Evolutionary conservation across 106 monocot species (phyloP).

Genomic region (Dendrobium huoshanense): DNA sequence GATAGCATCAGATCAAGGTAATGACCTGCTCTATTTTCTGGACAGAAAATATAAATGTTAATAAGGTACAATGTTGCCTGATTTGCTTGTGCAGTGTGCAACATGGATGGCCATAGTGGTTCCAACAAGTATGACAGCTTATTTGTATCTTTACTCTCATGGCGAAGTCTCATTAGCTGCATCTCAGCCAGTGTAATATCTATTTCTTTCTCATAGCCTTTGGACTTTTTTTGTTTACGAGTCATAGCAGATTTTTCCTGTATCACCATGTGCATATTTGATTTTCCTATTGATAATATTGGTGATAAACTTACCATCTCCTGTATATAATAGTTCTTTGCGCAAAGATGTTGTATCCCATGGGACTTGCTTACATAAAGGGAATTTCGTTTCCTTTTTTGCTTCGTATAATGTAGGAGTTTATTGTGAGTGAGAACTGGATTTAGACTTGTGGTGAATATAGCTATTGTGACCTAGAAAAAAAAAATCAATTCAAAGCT

Average conservation of each 20-base stretch:
- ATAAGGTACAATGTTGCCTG: background rate
- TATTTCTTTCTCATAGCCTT: slow-evolving; percentile 7
- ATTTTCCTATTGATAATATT: background rate
- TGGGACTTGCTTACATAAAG: background rate
- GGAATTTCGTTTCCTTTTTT: background rate
- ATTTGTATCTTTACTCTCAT: slow-evolving; percentile 91
- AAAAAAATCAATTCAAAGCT: background rate
- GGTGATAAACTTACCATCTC: background rate
- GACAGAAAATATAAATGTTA: slow-evolving; percentile 1
- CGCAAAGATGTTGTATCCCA: background rate
- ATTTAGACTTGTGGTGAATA: background rate
- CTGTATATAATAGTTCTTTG: background rate
- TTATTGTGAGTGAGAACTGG: background rate
- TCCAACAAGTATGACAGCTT: slow-evolving; percentile 88
- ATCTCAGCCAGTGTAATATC: slow-evolving; percentile 95
- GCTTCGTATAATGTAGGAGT: background rate
- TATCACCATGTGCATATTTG: background rate
- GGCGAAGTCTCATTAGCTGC: slow-evolving; percentile 87
- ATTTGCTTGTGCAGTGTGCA: slow-evolving; percentile 51
- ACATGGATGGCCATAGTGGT: slow-evolving; percentile 89
- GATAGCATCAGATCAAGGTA: background rate
- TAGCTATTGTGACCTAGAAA: background rate
- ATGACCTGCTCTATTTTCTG: background rate
- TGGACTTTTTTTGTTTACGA: background rate
- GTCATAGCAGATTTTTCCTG: background rate